These are phyloP conservation scores for Phytopythium aichiense DNA, from an alignment of 352 stramenopile species.

Conservation along the genomic window DNA sequence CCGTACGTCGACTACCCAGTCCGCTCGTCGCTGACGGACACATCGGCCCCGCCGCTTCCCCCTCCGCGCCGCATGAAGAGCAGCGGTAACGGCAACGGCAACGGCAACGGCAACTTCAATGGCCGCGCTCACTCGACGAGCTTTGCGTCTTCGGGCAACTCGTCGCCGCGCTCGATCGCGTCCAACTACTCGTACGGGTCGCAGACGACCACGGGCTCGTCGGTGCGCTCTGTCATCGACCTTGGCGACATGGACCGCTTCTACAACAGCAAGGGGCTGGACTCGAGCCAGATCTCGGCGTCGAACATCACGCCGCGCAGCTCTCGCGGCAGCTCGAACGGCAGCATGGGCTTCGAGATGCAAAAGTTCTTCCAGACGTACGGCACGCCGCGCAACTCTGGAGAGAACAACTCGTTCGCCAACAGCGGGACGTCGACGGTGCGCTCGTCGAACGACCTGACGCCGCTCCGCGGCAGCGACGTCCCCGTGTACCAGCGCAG, in stretches of 20 bases:
- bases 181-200: constrained; percentile 80
- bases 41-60: constrained; percentile 13
- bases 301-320: constrained; percentile 29
- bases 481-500: constrained; percentile 27
- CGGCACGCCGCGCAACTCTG: constrained; percentile 29
- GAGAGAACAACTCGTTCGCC: constrained; percentile 39
- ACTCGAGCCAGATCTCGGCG: constrained; percentile 8
- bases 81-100: constrained; percentile 19
- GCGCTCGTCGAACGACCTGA: constrained; percentile 27
- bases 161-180: constrained; percentile 58
- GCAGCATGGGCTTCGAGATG: constrained; percentile 57
- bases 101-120: constrained; percentile 15
- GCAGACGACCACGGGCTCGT: constrained; percentile 63
- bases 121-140: constrained; percentile 51
- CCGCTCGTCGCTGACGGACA: constrained; percentile 37
- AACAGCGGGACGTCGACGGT: constrained; percentile 43
- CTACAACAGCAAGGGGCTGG: constrained; percentile 34
- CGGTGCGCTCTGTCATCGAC: constrained; percentile 61
- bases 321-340: constrained; percentile 21
- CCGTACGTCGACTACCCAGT: constrained; percentile 62
- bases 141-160: constrained; percentile 56
- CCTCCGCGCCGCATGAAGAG: constrained; percentile 16
- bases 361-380: constrained; percentile 72
- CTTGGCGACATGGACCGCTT: constrained; percentile 81
- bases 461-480: constrained; percentile 25